These are phyloP conservation scores for Botrytis sinoallii DNA, from an alignment of 2,329 filamentous ascomycete species.

Conservation along the genomic window DNA sequence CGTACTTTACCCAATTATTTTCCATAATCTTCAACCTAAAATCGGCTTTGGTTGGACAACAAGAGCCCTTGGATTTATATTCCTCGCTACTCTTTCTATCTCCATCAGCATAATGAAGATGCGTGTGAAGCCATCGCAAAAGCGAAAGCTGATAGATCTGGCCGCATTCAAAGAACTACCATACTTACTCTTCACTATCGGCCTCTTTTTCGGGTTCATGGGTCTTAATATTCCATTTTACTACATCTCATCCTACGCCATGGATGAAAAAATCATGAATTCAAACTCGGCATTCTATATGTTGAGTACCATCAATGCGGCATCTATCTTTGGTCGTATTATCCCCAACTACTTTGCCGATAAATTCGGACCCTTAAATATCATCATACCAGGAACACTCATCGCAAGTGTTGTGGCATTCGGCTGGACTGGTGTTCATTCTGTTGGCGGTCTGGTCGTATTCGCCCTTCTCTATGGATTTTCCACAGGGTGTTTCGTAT, in stretches of 20 bases:
- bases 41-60: slow-evolving; percentile 35
- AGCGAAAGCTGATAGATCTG: slow-evolving; percentile 9
- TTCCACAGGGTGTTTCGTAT: slow-evolving; percentile 25
- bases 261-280: slow-evolving; percentile 19
- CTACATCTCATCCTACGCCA: slow-evolving; percentile 26
- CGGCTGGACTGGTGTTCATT: slow-evolving; percentile 22
- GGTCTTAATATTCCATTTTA: slow-evolving; percentile 29
- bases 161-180: slow-evolving; percentile 19
- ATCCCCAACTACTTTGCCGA: slow-evolving; percentile 27
- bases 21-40: slow-evolving; percentile 36
- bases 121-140: slow-evolving; percentile 57
- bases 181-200: slow-evolving; percentile 41
- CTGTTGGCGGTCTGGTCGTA: slow-evolving; percentile 21
- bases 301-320: slow-evolving; percentile 27
- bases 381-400: slow-evolving; percentile 37
- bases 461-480: slow-evolving; percentile 26
- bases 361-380: slow-evolving; percentile 27
- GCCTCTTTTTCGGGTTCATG: slow-evolving; percentile 44
- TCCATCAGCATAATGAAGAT: slow-evolving; percentile 41
- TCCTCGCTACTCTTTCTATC: slow-evolving; percentile 28
- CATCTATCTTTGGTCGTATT: slow-evolving; percentile 27
- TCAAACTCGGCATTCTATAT: slow-evolving; percentile 26
- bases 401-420: slow-evolving; percentile 21
- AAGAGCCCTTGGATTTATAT: slow-evolving; percentile 32
- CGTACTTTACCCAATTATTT: slow-evolving; percentile 57